Evolutionary conservation across 306 rosid species (phyloP).

Genomic region (Quercus agrifolia): DNA sequence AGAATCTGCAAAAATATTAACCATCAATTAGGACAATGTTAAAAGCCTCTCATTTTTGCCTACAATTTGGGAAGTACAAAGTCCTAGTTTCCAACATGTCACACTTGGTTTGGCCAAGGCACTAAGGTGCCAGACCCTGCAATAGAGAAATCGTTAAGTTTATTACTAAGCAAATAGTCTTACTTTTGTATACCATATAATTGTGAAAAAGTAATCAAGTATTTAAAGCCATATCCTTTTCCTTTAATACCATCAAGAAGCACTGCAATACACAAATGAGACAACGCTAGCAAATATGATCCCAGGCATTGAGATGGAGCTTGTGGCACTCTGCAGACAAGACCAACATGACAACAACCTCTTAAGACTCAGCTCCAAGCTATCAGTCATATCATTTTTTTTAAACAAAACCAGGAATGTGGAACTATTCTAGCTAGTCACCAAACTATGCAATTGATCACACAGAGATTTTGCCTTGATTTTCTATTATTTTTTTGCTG

Average conservation of each 20-base stretch:
- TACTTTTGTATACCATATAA: not conserved
- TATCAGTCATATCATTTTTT: not conserved
- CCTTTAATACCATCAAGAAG: not conserved
- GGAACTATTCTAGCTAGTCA: too few species aligned
- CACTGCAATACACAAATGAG: not conserved
- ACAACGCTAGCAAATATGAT: not conserved
- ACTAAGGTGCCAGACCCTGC: too few species aligned
- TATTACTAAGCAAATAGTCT: not conserved
- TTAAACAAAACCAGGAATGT: not conserved
- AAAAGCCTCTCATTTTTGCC: too few species aligned
- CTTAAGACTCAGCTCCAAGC: not conserved
- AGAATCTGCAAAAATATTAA: too few species aligned
- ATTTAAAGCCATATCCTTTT: not conserved
- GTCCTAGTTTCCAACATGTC: too few species aligned
- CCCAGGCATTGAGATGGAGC: not conserved
- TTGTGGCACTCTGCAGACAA: not conserved
- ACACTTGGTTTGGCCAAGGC: too few species aligned
- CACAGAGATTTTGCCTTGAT: too few species aligned
- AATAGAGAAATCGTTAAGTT: too few species aligned
- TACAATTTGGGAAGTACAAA: too few species aligned
- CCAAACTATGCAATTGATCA: too few species aligned
- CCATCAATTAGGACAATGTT: too few species aligned
- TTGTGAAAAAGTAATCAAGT: not conserved
- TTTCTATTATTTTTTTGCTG: too few species aligned
- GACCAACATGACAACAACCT: not conserved